These are phyloP conservation scores for Linnemannia schmuckeri DNA, from an alignment of 192 early-diverging fungal genomes.

Conservation along the genomic window DNA sequence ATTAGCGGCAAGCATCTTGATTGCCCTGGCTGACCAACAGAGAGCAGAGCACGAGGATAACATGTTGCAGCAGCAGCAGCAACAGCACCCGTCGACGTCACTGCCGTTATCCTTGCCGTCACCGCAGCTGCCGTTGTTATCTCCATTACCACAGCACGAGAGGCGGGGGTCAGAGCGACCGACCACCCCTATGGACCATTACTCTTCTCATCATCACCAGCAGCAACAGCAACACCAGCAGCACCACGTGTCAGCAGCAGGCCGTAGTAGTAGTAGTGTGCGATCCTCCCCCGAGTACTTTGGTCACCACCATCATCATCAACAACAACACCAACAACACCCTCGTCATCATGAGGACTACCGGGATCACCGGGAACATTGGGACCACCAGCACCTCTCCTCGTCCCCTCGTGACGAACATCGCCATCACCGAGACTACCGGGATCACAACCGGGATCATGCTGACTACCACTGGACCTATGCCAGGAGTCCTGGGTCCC, in stretches of 20 bases:
- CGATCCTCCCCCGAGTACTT: neutral
- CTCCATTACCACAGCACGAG: neutral
- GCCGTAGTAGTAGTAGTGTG: neutral
- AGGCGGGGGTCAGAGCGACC: neutral
- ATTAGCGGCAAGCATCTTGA: constrained; percentile 6
- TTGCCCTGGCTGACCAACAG: constrained; percentile 1
- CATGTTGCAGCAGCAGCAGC: neutral
- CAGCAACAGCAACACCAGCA: neutral
- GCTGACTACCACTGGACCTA: neutral
- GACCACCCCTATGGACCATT: neutral
- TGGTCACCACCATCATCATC: neutral
- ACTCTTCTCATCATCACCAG: neutral
- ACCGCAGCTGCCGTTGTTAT: neutral
- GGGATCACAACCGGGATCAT: neutral
- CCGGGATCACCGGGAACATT: neutral
- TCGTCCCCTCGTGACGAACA: neutral
- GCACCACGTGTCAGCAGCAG: neutral
- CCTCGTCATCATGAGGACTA: neutral
- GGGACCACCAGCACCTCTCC: neutral
- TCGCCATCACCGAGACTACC: neutral
- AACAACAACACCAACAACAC: neutral
- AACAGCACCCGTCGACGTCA: neutral
- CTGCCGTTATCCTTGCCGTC: neutral
- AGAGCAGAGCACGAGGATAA: neutral
- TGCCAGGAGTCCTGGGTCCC: neutral